Conservation (phyloP, 805 yeast species). For the Pichia deserticola region DNA sequence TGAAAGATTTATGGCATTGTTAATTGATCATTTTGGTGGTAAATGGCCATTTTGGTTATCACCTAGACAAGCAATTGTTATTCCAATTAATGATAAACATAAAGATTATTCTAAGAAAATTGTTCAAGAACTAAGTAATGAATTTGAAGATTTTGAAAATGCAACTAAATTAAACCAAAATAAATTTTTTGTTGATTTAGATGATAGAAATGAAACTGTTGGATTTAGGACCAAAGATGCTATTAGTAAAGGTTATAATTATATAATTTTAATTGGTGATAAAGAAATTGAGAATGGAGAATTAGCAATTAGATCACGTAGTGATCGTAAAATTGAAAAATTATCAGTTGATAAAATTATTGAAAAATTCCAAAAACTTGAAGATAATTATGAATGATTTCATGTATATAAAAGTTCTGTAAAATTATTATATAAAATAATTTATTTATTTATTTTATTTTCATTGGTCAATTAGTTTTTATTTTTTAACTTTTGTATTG, state of each 20-base stretch:
- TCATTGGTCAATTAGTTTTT: background rate
- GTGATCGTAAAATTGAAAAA: slow-evolving; percentile 37
- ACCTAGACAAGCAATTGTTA: slow-evolving; percentile 80
- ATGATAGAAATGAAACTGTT: slow-evolving; percentile 66
- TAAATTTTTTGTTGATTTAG: slow-evolving; percentile 70
- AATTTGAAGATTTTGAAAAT: slow-evolving; percentile 23
- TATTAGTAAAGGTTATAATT: slow-evolving; percentile 64
- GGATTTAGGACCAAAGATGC: slow-evolving; percentile 80
- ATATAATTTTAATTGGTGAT: slow-evolving; percentile 81
- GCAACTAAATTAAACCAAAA: slow-evolving; percentile 52
- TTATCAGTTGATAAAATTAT: slow-evolving; percentile 45
- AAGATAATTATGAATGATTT: slow-evolving; percentile 37
- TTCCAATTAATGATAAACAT: slow-evolving; percentile 71
- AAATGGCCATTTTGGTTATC: slow-evolving; percentile 98
- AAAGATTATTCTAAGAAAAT: slow-evolving; percentile 45
- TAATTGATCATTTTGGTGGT: slow-evolving; percentile 85
- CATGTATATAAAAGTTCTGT: no score
- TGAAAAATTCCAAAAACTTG: slow-evolving; percentile 46
- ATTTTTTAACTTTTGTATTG: slow-evolving; percentile 9
- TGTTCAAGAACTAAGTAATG: slow-evolving; percentile 39
- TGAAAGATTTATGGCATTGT: slow-evolving; percentile 84
- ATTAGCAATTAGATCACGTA: slow-evolving; percentile 57
- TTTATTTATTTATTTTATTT: no score
- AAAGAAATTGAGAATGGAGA: slow-evolving; percentile 57
- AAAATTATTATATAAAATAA: no score